Evolutionary conservation across 352 stramenopile genomes (phyloP).

Genomic region (Pythium monospermum): DNA sequence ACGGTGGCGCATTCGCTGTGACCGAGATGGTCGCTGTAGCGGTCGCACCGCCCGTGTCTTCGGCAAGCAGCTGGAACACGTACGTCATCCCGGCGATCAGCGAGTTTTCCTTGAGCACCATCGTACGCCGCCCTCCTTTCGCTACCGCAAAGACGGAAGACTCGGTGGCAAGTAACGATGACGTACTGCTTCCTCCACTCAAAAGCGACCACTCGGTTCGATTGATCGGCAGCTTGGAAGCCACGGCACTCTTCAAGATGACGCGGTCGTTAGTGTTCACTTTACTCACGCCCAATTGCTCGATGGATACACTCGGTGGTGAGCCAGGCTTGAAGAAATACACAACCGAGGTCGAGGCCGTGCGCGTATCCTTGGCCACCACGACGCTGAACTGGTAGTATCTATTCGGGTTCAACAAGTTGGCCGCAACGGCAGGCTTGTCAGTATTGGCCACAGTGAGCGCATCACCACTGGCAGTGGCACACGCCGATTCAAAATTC

Average conservation of each 20-base stretch:
- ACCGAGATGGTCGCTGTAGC: conserved; percentile 40
- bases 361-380: conserved; percentile 36
- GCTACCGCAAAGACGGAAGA: conserved; percentile 43
- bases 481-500: conserved; percentile 30
- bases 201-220: conserved; percentile 46
- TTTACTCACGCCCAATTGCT: conserved; percentile 33
- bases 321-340: conserved; percentile 45
- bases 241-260: conserved; percentile 40
- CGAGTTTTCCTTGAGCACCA: conserved; percentile 43
- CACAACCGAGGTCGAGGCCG: conserved; percentile 28
- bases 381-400: conserved; percentile 51
- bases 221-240: conserved; percentile 37
- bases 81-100: conserved; percentile 42
- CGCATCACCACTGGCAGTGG: not conserved
- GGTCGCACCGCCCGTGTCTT: conserved; percentile 35
- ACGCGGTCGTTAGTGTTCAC: conserved; percentile 57
- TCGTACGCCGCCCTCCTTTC: conserved; percentile 29
- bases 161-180: conserved; percentile 4
- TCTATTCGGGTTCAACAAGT: conserved; percentile 40
- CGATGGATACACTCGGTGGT: conserved; percentile 48
- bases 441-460: conserved; percentile 23
- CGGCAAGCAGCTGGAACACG: conserved; percentile 41
- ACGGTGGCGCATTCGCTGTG: conserved; percentile 45
- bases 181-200: conserved; percentile 12
- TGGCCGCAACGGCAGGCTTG: conserved; percentile 34